A percentile compares a stretch with the other conserved stretches of the same genome.
Conservation (phyloP, 2,329 filamentous ascomycete species). For the Saccharata proteae region DNA sequence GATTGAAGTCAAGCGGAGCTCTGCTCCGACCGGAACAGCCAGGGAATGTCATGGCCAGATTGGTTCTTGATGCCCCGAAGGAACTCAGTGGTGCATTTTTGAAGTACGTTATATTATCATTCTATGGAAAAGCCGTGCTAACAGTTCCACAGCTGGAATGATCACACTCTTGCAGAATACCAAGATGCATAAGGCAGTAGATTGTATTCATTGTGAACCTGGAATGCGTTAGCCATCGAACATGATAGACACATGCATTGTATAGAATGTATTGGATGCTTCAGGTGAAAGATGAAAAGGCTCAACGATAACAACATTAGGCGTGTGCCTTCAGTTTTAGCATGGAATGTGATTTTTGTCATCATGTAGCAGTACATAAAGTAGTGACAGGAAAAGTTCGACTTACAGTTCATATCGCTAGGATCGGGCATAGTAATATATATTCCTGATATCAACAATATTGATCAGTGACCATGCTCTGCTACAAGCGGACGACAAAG, state of each 20-base stretch:
- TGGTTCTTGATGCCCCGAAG: slow-evolving; percentile 53
- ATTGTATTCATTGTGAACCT: background rate
- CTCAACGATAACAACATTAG: slow-evolving; percentile 10
- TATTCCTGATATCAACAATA: background rate
- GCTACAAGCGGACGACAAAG: too few species aligned
- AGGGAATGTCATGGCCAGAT: slow-evolving; percentile 70
- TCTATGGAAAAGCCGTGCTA: too few species aligned
- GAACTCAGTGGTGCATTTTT: slow-evolving; percentile 67
- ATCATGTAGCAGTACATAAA: slow-evolving; percentile 10
- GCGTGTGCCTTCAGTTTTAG: slow-evolving; percentile 15
- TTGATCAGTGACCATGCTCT: too few species aligned
- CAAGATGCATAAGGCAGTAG: slow-evolving; percentile 7
- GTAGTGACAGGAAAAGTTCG: background rate
- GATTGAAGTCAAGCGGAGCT: slow-evolving; percentile 56
- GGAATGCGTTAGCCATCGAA: slow-evolving; percentile 1
- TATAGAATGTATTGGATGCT: background rate
- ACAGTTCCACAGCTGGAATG: slow-evolving; percentile 9
- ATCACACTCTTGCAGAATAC: slow-evolving; percentile 7
- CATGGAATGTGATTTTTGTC: slow-evolving; percentile 18
- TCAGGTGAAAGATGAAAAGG: slow-evolving; percentile 16
- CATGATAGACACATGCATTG: slow-evolving; percentile 3
- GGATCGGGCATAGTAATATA: background rate
- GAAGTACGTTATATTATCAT: slow-evolving; percentile 38
- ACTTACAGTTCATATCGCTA: background rate
- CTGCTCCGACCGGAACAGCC: slow-evolving; percentile 74